Base-by-base conservation (phyloP, 805 yeast species). In the Suhomyces faveliae region DNA sequence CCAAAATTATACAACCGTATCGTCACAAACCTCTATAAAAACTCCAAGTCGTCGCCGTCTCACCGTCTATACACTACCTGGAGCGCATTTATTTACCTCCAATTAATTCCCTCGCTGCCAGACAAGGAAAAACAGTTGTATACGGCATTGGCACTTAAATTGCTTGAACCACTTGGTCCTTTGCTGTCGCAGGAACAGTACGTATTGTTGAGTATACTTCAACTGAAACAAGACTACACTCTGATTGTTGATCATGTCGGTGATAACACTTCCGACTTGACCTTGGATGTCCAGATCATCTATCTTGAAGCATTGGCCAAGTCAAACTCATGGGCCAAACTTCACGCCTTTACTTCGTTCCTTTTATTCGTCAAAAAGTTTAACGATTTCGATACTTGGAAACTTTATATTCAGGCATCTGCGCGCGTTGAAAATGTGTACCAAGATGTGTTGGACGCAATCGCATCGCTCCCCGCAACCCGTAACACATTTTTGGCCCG, bases 361-460 rank as follows among this genome's bases (percentile, higher is more conserved):
- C 70, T 80, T 11, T 61, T 89, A 27, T 67, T 74, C 13, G 69
- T 66, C 3, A 66, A 76, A 20, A 62, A 72, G 8, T 76, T 86
- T 46, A 89, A 91, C 62, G 96, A 90, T 62, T 91, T 81, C 73
- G 78, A 80, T 48, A 80, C 89, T 33, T 89, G 95, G 88, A 78
- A 81, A 53, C 67, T 72, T 13, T 64, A 33, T 33, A 33, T 33
- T 20, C 37, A 33, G 37, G 37, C 37, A 11, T 33, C 19, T 33
- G 37, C 37, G 37, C 37, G 21, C 3, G n/a, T 13, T 12, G 37
- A 33, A 33, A 33, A 33, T 17, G 19, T 17, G 21, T 33, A 33
- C 37, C 37, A 33, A 11, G 21, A 17, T 12, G 37, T 33, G n/a
- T 33, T 33, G 15, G 37, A 33, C 21, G 37, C 37, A 11, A 17